These are phyloP conservation scores for Metschnikowia cerradonensis DNA, from an alignment of 805 yeast genomes.

Conservation along the genomic window DNA sequence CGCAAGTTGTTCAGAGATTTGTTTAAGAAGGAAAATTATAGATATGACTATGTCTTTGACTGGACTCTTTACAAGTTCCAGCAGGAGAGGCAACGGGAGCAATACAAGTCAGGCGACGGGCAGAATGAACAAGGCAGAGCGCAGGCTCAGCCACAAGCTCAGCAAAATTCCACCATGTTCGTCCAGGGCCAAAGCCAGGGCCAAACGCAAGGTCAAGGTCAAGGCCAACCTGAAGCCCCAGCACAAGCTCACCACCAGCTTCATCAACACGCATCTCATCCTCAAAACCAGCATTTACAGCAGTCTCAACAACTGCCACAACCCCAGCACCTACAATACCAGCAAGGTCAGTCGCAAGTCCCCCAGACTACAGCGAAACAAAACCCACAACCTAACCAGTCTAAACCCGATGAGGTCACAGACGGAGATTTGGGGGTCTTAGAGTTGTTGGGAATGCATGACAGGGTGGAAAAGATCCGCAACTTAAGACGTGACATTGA, in stretches of 20 bases:
- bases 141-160: slow-evolving; percentile 18
- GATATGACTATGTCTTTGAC: slow-evolving; percentile 91
- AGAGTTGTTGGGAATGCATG: slow-evolving; percentile 2
- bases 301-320: slow-evolving; percentile 8
- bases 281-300: slow-evolving; percentile 10
- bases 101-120: slow-evolving; percentile 29
- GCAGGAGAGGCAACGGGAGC: slow-evolving; percentile 51
- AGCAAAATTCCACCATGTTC: slow-evolving; percentile 5
- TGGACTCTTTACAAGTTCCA: slow-evolving; percentile 89
- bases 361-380: background rate
- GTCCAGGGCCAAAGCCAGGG: background rate
- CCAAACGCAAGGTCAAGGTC: background rate
- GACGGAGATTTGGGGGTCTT: slow-evolving; percentile 1
- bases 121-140: slow-evolving; percentile 20
- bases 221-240: slow-evolving; percentile 4
- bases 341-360: slow-evolving; percentile 2
- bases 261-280: slow-evolving; percentile 10
- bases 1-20: slow-evolving; percentile 87
- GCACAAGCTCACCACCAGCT: slow-evolving; percentile 9
- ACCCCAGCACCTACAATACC: slow-evolving; percentile 13
- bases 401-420: background rate
- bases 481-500: background rate
- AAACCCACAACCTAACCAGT: background rate
- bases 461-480: slow-evolving; percentile 1
- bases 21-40: slow-evolving; percentile 80